phyloP scores from a whole-genome alignment of 352 stramenopile species.

The Pythium brachiatum region DNA sequence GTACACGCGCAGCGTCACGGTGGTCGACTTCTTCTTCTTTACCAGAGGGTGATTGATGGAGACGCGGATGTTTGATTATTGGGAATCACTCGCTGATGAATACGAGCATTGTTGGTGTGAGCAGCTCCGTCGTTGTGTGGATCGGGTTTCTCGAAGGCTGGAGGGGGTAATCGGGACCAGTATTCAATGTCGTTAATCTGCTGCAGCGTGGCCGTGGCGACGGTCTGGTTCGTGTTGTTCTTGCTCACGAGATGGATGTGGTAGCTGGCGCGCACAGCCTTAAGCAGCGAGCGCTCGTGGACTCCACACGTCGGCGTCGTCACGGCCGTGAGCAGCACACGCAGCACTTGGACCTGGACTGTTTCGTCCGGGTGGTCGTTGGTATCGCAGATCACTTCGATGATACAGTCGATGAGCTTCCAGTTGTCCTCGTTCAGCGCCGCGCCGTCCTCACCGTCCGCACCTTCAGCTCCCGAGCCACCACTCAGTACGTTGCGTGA shows the following conservation, averaged over 20 bases:
- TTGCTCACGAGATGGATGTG: conserved; percentile 94
- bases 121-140: conserved; percentile 90
- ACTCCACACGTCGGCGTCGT: conserved; percentile 89
- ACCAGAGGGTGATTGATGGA: neutral
- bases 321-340: conserved; percentile 89
- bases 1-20: conserved; percentile 92
- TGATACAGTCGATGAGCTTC: conserved; percentile 85
- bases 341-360: conserved; percentile 93
- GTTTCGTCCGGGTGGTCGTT: conserved; percentile 89
- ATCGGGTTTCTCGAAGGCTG: neutral
- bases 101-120: too few relatives aligned
- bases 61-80: neutral
- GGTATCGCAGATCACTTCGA: conserved; percentile 89
- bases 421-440: conserved; percentile 52
- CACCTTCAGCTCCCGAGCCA: conserved; percentile 18
- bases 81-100: too few relatives aligned
- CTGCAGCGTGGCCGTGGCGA: conserved; percentile 96
- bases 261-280: conserved; percentile 94
- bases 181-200: conserved; percentile 97
- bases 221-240: conserved; percentile 94
- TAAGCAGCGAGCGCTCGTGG: conserved; percentile 92
- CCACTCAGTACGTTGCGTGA: conserved; percentile 9
- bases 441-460: conserved; percentile 10
- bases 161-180: conserved; percentile 92
- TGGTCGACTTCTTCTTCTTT: neutral